Evolutionary conservation across 345 rosid genomes (phyloP).

Genomic region (Cardiospermum halicacabum): DNA sequence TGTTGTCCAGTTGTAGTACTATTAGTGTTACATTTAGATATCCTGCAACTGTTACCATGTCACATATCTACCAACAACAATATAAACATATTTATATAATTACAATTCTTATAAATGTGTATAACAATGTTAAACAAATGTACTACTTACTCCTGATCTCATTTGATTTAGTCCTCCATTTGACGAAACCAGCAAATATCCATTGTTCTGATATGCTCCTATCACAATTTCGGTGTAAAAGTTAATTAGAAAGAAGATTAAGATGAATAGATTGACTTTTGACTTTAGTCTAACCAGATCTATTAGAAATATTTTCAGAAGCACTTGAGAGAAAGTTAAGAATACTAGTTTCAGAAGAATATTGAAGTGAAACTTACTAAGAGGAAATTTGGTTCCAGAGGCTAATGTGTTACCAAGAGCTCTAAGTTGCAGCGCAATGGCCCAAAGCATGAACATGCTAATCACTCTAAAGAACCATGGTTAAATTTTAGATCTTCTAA

Average conservation of each 20-base stretch:
- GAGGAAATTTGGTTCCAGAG: not conserved
- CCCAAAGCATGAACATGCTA: slow-evolving; percentile 16
- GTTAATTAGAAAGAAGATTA: no score
- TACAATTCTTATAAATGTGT: no score
- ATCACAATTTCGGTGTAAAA: no score
- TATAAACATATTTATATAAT: no score
- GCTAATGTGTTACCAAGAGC: slow-evolving; percentile 6
- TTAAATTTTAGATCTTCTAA: slow-evolving; percentile 11
- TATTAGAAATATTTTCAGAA: no score
- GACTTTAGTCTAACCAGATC: no score
- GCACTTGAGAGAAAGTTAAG: no score
- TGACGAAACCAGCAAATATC: slow-evolving; percentile 29
- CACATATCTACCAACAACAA: slow-evolving; percentile 25
- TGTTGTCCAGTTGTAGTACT: slow-evolving; percentile 35
- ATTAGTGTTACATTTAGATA: slow-evolving; percentile 32
- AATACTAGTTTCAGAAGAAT: not conserved
- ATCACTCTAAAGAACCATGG: slow-evolving; percentile 15
- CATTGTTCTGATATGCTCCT: slow-evolving; percentile 28
- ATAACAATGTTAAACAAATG: no score
- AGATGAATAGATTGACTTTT: no score
- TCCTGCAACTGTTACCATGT: slow-evolving; percentile 38
- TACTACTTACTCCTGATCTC: slow-evolving; percentile 29
- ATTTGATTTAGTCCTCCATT: slow-evolving; percentile 41
- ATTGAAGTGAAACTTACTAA: slow-evolving; percentile 5
- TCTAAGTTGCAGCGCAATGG: slow-evolving; percentile 15